phyloP scores from a whole-genome alignment of 257 asterid species.

The Nicotiana paniculata region DNA sequence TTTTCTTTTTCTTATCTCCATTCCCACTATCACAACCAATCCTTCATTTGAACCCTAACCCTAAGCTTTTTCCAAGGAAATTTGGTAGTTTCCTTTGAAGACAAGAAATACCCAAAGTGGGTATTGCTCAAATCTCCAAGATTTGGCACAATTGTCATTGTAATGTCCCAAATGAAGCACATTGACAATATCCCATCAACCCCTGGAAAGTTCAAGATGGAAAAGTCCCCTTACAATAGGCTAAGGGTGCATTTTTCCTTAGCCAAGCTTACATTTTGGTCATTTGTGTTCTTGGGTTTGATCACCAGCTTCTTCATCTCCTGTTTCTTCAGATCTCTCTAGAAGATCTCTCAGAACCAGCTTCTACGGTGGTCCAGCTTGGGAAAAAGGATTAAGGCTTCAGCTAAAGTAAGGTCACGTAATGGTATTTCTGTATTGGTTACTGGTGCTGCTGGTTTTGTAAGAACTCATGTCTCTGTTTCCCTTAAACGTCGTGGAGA shows the following conservation, averaged over 20 bases:
- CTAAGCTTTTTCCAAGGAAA: conserved; percentile 14
- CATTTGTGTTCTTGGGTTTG: conserved; percentile 68
- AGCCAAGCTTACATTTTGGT: conserved; percentile 88
- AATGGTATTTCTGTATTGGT: conserved; percentile 89
- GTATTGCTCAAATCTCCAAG: conserved; percentile 22
- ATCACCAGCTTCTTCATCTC: conserved; percentile 57
- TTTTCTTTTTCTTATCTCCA: conserved; percentile 8
- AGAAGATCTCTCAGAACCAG: conserved; percentile 76
- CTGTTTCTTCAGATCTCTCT: conserved; percentile 63
- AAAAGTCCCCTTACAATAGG: conserved; percentile 66
- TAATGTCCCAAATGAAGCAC: conserved; percentile 58
- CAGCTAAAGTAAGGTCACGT: conserved; percentile 75
- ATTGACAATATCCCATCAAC: conserved; percentile 63
- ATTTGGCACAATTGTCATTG: background rate
- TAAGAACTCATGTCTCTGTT: conserved; percentile 84
- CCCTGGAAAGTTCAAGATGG: conserved; percentile 98
- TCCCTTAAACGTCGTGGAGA: conserved; percentile 97
- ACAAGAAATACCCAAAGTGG: conserved; percentile 16
- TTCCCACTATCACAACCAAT: conserved; percentile 19
- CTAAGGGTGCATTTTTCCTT: conserved; percentile 67
- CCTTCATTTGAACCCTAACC: conserved; percentile 26
- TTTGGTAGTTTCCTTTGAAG: conserved; percentile 3
- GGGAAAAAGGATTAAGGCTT: conserved; percentile 65
- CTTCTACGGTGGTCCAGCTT: conserved; percentile 51
- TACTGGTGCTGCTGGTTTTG: conserved; percentile 97